Conservation (phyloP, 2,329 filamentous ascomycete genomes). For the Colletotrichum echinochloae region DNA sequence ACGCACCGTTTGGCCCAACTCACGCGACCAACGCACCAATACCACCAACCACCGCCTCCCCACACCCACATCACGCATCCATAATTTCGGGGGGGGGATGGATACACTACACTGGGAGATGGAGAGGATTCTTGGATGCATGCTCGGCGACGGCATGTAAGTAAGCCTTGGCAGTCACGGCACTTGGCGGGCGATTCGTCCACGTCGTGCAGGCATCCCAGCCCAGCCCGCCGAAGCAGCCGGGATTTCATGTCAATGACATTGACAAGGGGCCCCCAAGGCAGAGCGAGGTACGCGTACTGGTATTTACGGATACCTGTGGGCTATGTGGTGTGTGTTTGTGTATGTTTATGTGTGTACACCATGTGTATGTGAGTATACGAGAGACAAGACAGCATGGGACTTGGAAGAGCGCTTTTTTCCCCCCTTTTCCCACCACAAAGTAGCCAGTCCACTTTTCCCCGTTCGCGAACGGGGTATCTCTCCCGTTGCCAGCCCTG, state of each 20-base stretch:
- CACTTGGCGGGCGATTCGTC: conserved; percentile 37
- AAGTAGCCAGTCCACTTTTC: not conserved
- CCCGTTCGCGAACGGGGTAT: not conserved
- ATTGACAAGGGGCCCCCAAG: conserved; percentile 10
- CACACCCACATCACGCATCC: too few relatives aligned
- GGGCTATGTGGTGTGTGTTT: too few relatives aligned
- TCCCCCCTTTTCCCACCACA: not conserved
- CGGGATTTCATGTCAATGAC: not conserved
- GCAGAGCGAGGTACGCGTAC: not conserved
- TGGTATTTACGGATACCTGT: not conserved
- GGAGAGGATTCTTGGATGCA: not conserved
- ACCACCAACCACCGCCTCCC: too few relatives aligned
- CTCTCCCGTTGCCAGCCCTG: not conserved
- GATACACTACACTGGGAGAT: too few relatives aligned
- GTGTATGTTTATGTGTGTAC: too few relatives aligned
- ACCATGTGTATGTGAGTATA: too few relatives aligned
- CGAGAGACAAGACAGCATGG: not conserved
- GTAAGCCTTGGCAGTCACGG: conserved; percentile 34
- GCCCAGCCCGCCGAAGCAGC: not conserved
- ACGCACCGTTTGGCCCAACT: not conserved
- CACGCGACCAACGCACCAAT: too few relatives aligned
- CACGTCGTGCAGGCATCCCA: conserved; percentile 37
- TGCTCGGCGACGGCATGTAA: too few relatives aligned
- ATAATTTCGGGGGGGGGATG: too few relatives aligned
- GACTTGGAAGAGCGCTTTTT: not conserved